Evolutionary conservation across 495 filamentous ascomycete genomes (phyloP).

Genomic region (Mycothermus thermophilus): DNA sequence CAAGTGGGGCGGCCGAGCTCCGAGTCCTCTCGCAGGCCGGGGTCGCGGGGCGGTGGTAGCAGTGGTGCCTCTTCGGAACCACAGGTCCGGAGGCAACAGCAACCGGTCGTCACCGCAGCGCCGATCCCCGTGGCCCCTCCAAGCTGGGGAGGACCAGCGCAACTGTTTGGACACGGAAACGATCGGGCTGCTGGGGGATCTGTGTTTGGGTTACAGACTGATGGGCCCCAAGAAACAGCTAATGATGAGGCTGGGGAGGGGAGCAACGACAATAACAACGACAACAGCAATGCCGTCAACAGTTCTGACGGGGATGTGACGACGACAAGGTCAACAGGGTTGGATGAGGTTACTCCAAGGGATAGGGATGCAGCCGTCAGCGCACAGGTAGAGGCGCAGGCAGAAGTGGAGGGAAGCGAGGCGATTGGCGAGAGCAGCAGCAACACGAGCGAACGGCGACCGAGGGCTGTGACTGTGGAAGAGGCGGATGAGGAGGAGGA

Average conservation of each 20-base stretch:
- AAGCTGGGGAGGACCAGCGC: slow-evolving; percentile 30
- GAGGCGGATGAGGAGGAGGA: slow-evolving; percentile 25
- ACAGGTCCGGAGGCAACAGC: neutral
- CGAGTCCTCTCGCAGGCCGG: neutral
- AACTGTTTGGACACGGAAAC: slow-evolving; percentile 23
- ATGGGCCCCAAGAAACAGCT: neutral
- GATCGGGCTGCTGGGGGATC: slow-evolving; percentile 1
- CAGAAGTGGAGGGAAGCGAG: no score
- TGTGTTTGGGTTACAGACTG: slow-evolving; percentile 10
- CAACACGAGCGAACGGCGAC: slow-evolving; percentile 9
- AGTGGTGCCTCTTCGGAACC: neutral
- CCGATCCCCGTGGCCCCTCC: slow-evolving; percentile 28
- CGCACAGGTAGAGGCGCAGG: no score
- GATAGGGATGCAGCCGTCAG: no score
- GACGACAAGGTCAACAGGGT: neutral
- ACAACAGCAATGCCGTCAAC: no score
- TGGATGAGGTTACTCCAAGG: neutral
- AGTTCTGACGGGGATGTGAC: neutral
- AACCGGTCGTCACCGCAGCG: slow-evolving; percentile 21
- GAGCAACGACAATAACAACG: slow-evolving; percentile 1
- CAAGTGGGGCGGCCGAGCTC: slow-evolving; percentile 1
- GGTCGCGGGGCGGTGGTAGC: no score
- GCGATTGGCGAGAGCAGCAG: slow-evolving; percentile 7
- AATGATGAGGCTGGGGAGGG: slow-evolving; percentile 4
- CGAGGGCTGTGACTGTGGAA: slow-evolving; percentile 26